Conservation (phyloP, 2,329 filamentous ascomycete genomes). For the Knoxdaviesia capensis region DNA sequence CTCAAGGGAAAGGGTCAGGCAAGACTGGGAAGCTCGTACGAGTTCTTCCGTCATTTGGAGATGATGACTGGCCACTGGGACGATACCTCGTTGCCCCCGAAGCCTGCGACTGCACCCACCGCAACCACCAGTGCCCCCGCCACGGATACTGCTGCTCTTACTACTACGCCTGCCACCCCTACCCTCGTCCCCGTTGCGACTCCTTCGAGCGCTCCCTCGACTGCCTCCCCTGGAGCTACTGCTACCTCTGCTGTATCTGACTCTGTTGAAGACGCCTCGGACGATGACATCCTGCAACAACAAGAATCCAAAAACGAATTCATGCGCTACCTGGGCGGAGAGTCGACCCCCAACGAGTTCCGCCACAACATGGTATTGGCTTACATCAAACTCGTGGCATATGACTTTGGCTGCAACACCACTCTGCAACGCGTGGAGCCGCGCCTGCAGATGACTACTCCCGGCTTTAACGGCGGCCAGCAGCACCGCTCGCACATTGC, state of each 20-base stretch:
- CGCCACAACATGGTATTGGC: constrained; percentile 35
- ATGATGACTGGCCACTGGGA: constrained; percentile 39
- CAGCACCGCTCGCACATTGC: constrained; percentile 32
- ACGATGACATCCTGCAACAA: constrained; percentile 9
- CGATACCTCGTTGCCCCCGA: constrained; percentile 25
- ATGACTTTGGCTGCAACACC: constrained; percentile 45
- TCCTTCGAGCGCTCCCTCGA: too few species aligned
- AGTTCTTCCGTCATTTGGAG: constrained; percentile 45
- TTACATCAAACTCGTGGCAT: constrained; percentile 43
- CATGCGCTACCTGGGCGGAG: too few species aligned
- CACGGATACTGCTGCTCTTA: neutral
- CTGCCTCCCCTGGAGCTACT: neutral
- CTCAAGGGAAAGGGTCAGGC: constrained; percentile 30
- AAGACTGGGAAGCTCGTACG: constrained; percentile 41
- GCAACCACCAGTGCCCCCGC: constrained; percentile 12
- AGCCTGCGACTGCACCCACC: constrained; percentile 12
- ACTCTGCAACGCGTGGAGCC: constrained; percentile 35
- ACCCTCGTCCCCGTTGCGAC: neutral
- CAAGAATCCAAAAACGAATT: too few species aligned
- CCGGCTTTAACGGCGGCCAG: constrained; percentile 9
- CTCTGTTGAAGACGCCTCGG: constrained; percentile 2
- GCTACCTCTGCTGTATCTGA: constrained; percentile 2
- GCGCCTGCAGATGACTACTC: constrained; percentile 31
- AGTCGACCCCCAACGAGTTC: constrained; percentile 32
- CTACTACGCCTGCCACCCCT: neutral